phyloP scores from a whole-genome alignment of 2,329 filamentous ascomycete species.

The Claviceps sp. region DNA sequence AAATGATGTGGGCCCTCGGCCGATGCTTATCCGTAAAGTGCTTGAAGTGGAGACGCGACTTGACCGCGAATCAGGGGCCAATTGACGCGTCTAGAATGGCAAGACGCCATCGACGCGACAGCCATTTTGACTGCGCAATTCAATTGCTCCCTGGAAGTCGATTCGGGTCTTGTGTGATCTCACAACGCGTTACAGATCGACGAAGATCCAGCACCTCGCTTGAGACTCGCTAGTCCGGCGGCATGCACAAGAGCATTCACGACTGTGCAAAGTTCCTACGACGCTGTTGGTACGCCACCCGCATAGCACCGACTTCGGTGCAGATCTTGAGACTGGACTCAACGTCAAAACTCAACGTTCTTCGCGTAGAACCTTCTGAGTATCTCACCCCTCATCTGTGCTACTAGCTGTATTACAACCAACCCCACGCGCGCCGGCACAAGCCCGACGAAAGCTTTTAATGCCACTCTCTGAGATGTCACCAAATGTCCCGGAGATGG shows the following conservation, averaged over 20 bases:
- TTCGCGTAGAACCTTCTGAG: neutral
- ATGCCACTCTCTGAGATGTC: slow-evolving; percentile 38
- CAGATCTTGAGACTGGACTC: neutral
- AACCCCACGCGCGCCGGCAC: neutral
- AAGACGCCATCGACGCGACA: slow-evolving; percentile 3
- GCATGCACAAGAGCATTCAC: too few relatives aligned
- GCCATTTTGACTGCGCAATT: neutral
- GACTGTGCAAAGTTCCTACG: neutral
- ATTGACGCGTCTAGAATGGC: slow-evolving; percentile 4
- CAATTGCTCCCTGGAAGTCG: neutral
- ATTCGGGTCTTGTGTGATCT: neutral
- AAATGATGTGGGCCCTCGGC: neutral
- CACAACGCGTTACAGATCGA: too few relatives aligned
- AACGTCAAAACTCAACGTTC: too few relatives aligned
- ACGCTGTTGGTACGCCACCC: neutral
- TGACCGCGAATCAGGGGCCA: neutral
- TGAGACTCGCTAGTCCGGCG: too few relatives aligned
- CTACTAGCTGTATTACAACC: neutral
- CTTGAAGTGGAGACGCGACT: neutral
- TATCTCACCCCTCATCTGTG: neutral
- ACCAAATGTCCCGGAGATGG: slow-evolving; percentile 33
- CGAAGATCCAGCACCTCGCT: too few relatives aligned
- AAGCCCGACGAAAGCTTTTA: neutral
- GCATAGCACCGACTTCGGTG: neutral
- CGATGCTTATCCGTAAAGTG: slow-evolving; percentile 1